Base-by-base conservation (phyloP, 345 rosid species). In the Cochlearia excelsa region DNA sequence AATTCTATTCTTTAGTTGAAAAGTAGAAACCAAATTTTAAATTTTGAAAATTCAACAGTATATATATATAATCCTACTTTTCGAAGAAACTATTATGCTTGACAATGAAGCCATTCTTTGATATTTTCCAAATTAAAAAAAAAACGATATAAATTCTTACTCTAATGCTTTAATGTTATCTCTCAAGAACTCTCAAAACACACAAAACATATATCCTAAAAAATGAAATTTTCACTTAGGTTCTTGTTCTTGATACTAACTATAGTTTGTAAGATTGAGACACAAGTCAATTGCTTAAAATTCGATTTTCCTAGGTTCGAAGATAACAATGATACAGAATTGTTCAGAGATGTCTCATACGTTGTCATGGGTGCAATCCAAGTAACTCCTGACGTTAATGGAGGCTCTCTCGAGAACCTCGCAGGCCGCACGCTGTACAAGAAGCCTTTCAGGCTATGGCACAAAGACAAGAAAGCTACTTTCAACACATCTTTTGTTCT, bases 401-500 rank as follows among this genome's bases (percentile, higher is more conserved):
- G 23, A 16, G 83, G 72, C 2, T 0, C 75, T 0, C 66, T 78
- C 0, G 10, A 3, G 1, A 65, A 84, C 61, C 4, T 0, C 2
- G 63, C 80, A 0, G 92, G 95, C 10, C 59, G 90, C 5, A 67
- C 60, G 0, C 50, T 81, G 37, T 79, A 76, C 80, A 6, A 5
- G 1, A 1, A 30, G 10, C 73, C 40, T 7, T 79, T 84, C 77
- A 75, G 52, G 54, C 72, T 89, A 27, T 78, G 81, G 83, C 72
- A 40, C 16, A 57, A 53, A 39, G n/a, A 28, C 7, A 28, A 59
- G 42, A 30, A 40, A 2, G 66, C 88, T 11, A 46, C 74, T 45
- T 90, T 90, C 65, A 78, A 65, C 31, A 68, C 95, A 4, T 79
- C 84, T 8, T 90, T 90, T 57, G 79, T 72, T 0, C 56, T 86